These are phyloP conservation scores for Monascus ruber DNA, from an alignment of 2,329 filamentous ascomycete species.

Conservation along the genomic window DNA sequence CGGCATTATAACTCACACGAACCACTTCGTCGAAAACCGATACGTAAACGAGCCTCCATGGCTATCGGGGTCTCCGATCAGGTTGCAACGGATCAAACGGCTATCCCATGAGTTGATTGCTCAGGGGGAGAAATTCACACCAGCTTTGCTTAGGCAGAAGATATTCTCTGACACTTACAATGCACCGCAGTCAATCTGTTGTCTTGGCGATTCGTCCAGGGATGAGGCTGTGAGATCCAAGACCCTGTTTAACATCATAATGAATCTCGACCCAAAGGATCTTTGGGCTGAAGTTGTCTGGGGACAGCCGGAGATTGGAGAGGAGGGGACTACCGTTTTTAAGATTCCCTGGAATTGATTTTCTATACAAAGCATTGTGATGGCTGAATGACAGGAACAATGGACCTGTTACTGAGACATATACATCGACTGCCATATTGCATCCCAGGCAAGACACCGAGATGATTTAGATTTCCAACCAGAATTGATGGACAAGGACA, in stretches of 20 bases:
- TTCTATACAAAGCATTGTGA: no score
- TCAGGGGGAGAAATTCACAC: constrained; percentile 10
- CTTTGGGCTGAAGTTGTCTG: constrained; percentile 23
- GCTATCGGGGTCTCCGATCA: constrained; percentile 21
- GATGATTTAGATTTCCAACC: no score
- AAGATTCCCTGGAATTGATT: constrained; percentile 13
- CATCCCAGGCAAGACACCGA: no score
- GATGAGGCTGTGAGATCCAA: constrained; percentile 18
- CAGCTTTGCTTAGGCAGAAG: constrained; percentile 14
- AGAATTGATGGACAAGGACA: no score
- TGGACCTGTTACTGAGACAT: no score
- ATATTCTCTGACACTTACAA: constrained; percentile 29
- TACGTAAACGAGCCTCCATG: constrained; percentile 22
- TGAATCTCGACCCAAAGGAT: constrained; percentile 16
- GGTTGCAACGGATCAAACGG: constrained; percentile 15
- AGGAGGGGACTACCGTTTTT: constrained; percentile 13
- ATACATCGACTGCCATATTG: no score
- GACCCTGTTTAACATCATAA: constrained; percentile 28
- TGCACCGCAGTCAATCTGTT: constrained; percentile 25
- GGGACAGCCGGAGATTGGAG: constrained; percentile 17
- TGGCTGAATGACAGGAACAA: no score
- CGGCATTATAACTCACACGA: constrained; percentile 33
- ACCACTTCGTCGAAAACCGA: constrained; percentile 30
- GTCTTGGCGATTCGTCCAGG: constrained; percentile 15
- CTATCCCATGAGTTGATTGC: constrained; percentile 16